Evolutionary conservation across 129 eudicot species (phyloP).

Genomic region (Tagetes patula): DNA sequence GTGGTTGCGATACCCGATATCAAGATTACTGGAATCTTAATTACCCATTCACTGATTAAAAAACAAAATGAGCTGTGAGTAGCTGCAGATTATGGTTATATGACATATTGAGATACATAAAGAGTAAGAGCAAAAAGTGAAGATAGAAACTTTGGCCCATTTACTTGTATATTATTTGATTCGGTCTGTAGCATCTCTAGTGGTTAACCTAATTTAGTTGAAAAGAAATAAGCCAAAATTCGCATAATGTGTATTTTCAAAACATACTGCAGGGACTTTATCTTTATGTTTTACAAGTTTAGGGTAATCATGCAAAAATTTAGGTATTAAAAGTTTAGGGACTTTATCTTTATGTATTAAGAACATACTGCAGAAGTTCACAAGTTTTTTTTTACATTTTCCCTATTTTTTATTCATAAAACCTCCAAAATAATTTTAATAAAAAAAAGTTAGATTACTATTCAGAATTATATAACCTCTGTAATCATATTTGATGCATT

Average conservation of each 20-base stretch:
- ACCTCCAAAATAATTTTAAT: neutral
- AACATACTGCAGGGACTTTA: neutral
- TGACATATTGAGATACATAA: conserved; percentile 9
- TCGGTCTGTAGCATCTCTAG: neutral
- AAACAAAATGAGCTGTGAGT: conserved; percentile 14
- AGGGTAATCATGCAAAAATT: neutral
- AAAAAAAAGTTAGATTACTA: neutral
- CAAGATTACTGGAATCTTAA: conserved; percentile 76
- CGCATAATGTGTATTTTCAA: neutral
- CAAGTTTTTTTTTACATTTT: neutral
- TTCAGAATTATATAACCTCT: neutral
- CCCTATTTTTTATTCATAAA: neutral
- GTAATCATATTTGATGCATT: neutral
- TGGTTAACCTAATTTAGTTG: neutral
- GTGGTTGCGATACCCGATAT: conserved; percentile 81
- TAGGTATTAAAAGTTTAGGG: too few species aligned
- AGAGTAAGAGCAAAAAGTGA: conserved; percentile 3
- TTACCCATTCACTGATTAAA: conserved; percentile 82
- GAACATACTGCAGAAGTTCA: too few species aligned
- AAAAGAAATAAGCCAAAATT: neutral
- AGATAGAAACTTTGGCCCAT: neutral
- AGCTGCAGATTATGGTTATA: conserved; percentile 13
- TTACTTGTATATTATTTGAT: neutral
- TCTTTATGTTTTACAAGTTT: neutral
- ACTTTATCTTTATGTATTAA: too few species aligned